phyloP scores from a whole-genome alignment of 139 green algal genomes.

The Eudorina sp. region DNA sequence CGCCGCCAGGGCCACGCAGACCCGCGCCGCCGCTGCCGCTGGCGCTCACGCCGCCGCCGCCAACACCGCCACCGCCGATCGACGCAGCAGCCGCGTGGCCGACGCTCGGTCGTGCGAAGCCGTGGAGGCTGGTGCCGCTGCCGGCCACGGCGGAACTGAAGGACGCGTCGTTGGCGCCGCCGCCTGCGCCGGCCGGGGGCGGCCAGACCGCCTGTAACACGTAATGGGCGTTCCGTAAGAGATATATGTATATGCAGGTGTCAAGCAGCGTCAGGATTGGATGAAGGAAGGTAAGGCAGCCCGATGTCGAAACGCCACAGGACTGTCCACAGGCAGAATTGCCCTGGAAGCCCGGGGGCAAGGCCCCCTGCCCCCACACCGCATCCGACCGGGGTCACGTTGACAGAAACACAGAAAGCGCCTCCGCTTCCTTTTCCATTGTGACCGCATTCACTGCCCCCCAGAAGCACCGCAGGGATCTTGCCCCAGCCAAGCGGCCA shows the following conservation, averaged over 20 bases:
- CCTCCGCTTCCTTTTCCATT: no score
- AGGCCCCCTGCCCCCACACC: no score
- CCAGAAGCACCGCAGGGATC: no score
- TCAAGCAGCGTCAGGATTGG: neutral
- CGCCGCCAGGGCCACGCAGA: neutral
- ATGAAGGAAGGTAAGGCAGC: neutral
- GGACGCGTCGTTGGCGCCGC: neutral
- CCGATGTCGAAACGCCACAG: no score
- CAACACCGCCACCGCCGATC: neutral
- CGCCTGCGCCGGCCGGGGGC: neutral
- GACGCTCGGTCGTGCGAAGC: neutral
- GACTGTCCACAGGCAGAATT: no score
- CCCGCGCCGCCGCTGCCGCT: neutral
- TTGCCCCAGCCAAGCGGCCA: no score
- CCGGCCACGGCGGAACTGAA: neutral
- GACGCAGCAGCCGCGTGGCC: neutral
- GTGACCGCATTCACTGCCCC: no score
- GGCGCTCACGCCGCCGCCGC: neutral
- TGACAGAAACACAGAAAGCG: no score
- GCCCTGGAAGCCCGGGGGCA: no score
- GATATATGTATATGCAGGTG: no score
- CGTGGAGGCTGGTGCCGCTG: neutral
- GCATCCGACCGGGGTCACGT: no score
- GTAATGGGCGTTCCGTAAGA: no score
- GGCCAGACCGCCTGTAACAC: neutral